These are phyloP conservation scores for Oryza nivara DNA, from an alignment of 176 grass and related monocot genomes.

Conservation along the genomic window DNA sequence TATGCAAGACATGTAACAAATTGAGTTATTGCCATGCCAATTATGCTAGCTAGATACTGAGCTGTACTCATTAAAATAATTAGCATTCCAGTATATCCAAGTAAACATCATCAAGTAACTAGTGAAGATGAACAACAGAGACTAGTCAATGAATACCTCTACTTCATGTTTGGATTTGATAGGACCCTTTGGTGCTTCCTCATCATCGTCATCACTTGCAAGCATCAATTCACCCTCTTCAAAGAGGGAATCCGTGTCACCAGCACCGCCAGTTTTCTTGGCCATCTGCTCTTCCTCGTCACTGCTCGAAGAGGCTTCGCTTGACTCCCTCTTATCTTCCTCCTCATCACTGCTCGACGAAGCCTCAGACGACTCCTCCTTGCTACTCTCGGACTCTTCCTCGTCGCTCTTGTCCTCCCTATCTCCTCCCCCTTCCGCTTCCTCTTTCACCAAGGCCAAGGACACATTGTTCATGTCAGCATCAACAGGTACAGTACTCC, in stretches of 20 bases:
- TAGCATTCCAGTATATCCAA: no score
- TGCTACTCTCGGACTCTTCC: constrained; percentile 43
- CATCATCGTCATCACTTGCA: constrained; percentile 34
- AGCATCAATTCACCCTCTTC: constrained; percentile 79
- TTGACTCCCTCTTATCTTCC: constrained; percentile 36
- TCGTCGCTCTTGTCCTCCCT: constrained; percentile 36
- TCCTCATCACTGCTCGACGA: constrained; percentile 49
- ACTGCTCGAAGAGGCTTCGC: constrained; percentile 42
- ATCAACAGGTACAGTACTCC: neutral
- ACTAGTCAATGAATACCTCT: constrained; percentile 36
- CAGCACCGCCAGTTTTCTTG: constrained; percentile 17
- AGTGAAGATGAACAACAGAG: no score
- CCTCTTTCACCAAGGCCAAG: neutral
- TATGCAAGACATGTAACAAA: neutral
- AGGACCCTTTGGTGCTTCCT: constrained; percentile 50
- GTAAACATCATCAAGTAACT: no score
- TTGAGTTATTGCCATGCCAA: no score
- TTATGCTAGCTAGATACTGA: no score
- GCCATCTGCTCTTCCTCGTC: constrained; percentile 31
- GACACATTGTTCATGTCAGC: constrained; percentile 9
- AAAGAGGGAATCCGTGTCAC: constrained; percentile 44
- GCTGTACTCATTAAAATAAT: no score
- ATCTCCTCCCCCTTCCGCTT: neutral
- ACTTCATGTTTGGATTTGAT: constrained; percentile 61
- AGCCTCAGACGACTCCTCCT: neutral